phyloP scores from a whole-genome alignment of 208 protist species.

The Balamuthia mandrillaris region DNA sequence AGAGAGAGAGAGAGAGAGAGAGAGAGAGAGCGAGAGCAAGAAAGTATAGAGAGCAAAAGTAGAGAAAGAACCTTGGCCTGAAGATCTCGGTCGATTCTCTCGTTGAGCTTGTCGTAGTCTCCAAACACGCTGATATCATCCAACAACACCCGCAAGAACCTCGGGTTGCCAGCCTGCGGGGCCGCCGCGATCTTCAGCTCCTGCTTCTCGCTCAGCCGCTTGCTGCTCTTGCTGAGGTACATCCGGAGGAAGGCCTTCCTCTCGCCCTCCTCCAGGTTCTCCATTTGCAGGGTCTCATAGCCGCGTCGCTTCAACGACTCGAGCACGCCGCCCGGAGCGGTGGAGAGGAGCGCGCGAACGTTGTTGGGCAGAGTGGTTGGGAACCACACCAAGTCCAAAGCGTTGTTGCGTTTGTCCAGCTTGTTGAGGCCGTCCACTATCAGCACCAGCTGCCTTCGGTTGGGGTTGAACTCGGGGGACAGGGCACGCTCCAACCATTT shows the following conservation, averaged over 20 bases:
- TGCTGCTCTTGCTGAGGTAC: conserved; percentile 45
- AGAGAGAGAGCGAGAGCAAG: background rate
- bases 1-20: background rate
- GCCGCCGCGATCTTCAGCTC: conserved; percentile 48
- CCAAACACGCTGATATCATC: conserved; percentile 60
- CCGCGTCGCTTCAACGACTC: background rate
- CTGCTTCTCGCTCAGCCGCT: conserved; percentile 53
- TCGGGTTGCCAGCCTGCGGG: conserved; percentile 35
- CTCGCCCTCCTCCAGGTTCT: conserved; percentile 40
- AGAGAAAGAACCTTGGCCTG: conserved; percentile 33
- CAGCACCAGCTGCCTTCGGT: background rate
- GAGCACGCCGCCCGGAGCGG: background rate
- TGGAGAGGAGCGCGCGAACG: conserved; percentile 28
- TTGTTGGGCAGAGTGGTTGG: conserved; percentile 26
- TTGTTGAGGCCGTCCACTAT: conserved; percentile 54
- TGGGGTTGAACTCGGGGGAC: background rate
- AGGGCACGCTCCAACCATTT: background rate
- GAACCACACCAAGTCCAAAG: conserved; percentile 52
- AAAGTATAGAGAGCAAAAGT: background rate
- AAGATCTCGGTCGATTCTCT: conserved; percentile 22
- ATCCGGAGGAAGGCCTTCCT: conserved; percentile 54
- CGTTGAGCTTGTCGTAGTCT: conserved; percentile 41
- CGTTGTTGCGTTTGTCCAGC: conserved; percentile 46
- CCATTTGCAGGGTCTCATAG: background rate
- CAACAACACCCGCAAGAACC: conserved; percentile 50